Conservation (phyloP, 2,329 filamentous ascomycete species). For the Drechslera avenae region DNA sequence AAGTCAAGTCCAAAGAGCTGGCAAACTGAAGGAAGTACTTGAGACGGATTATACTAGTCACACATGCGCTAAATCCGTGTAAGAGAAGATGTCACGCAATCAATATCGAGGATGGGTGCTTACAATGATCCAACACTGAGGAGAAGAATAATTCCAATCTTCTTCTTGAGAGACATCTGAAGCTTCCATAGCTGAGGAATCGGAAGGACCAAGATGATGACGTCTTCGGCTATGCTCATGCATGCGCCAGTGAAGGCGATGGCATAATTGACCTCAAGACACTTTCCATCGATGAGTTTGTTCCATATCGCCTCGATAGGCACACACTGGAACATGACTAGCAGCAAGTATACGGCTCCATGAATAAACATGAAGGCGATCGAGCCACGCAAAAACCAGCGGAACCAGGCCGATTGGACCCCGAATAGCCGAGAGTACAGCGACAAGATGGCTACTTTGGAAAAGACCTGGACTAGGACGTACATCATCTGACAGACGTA, state of each 20-base stretch:
- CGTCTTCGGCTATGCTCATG: constrained; percentile 18
- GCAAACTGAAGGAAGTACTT: constrained; percentile 20
- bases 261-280: constrained; percentile 13
- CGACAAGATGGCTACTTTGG: constrained; percentile 20
- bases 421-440: constrained; percentile 19
- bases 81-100: neutral
- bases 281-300: constrained; percentile 19
- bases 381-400: constrained; percentile 18
- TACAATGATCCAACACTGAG: constrained; percentile 23
- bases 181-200: constrained; percentile 20
- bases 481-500: constrained; percentile 26
- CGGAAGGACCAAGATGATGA: constrained; percentile 24
- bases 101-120: neutral
- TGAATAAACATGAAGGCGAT: constrained; percentile 21
- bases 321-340: constrained; percentile 19
- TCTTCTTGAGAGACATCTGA: constrained; percentile 22
- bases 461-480: constrained; percentile 18
- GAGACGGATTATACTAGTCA: constrained; percentile 23
- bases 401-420: constrained; percentile 16
- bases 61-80: constrained; percentile 13
- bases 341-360: constrained; percentile 19
- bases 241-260: constrained; percentile 20
- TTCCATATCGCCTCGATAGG: constrained; percentile 22
- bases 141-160: constrained; percentile 14
- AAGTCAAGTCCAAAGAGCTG: constrained; percentile 21